Percentiles rank a stretch among this genome's conserved stretches.
These are phyloP conservation scores for Melastoma malabathricum DNA, from an alignment of 345 rosid genomes.

Conservation along the genomic window DNA sequence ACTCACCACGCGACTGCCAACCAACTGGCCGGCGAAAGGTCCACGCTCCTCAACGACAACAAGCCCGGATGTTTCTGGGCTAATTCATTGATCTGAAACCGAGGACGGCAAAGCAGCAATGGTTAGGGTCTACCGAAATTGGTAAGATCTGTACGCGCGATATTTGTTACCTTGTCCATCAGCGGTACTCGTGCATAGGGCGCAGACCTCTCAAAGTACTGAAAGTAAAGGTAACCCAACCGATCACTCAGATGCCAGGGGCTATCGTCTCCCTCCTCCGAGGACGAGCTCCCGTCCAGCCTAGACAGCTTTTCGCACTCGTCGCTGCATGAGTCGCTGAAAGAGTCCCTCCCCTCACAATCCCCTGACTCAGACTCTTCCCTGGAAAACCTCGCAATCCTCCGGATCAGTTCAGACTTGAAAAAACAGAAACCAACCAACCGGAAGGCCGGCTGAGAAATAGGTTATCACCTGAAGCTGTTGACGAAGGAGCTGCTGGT, in stretches of 20 bases:
- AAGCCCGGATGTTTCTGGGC: constrained; percentile 27
- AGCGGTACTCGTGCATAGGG: constrained; percentile 49
- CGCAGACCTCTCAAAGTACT: constrained; percentile 32
- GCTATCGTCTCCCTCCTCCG: constrained; percentile 61
- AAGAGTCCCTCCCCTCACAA: constrained; percentile 70
- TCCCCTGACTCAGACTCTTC: constrained; percentile 79
- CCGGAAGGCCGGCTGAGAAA: not conserved
- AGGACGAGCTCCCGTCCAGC: constrained; percentile 76
- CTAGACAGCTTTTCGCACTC: constrained; percentile 76
- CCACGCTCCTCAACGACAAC: constrained; percentile 37
- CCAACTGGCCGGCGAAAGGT: constrained; percentile 50
- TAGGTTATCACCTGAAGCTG: constrained; percentile 22
- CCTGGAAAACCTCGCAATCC: constrained; percentile 19
- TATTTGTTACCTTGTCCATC: constrained; percentile 30
- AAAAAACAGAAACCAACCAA: not conserved
- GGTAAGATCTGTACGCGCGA: not conserved
- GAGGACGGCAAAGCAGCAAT: not conserved
- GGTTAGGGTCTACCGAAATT: too few species aligned
- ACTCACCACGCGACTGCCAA: constrained; percentile 46
- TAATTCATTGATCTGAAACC: constrained; percentile 25
- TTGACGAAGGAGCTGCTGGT: constrained; percentile 30
- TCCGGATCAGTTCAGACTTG: not conserved
- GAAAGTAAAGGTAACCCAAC: constrained; percentile 28
- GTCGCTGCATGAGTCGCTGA: constrained; percentile 76
- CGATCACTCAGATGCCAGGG: constrained; percentile 18